These are phyloP conservation scores for Helianthus tuberosus DNA, from an alignment of 129 eudicot species.

Conservation along the genomic window DNA sequence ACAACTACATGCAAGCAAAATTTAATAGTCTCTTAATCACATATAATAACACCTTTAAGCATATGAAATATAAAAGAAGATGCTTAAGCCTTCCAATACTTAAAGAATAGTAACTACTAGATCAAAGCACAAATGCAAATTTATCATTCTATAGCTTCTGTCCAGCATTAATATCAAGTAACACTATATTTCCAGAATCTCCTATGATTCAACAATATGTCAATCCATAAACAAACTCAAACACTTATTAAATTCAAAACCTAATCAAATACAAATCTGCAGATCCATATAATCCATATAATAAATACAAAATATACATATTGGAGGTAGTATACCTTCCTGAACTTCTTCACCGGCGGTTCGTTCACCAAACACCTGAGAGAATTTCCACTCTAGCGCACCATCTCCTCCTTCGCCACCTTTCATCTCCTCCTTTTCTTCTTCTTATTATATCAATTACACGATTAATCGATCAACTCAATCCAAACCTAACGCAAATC, in stretches of 20 bases:
- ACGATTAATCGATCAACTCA: slow-evolving; percentile 18
- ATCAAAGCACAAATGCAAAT: slow-evolving; percentile 21
- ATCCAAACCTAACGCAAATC: slow-evolving; percentile 19
- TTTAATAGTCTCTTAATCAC: slow-evolving; percentile 7
- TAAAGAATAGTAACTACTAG: neutral
- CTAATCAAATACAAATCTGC: slow-evolving; percentile 18
- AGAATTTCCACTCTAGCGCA: slow-evolving; percentile 81
- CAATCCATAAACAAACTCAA: slow-evolving; percentile 3
- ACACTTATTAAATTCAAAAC: slow-evolving; percentile 27
- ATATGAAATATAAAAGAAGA: neutral
- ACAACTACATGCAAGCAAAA: slow-evolving; percentile 4
- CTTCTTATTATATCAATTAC: slow-evolving; percentile 5
- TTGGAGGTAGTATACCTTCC: slow-evolving; percentile 38
- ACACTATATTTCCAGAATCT: slow-evolving; percentile 19
- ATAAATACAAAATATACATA: neutral
- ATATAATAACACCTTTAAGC: neutral
- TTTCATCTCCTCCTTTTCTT: slow-evolving; percentile 39
- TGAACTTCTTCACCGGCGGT: slow-evolving; percentile 75
- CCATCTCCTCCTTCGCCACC: slow-evolving; percentile 63
- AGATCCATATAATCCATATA: slow-evolving; percentile 38
- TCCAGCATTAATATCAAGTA: slow-evolving; percentile 14
- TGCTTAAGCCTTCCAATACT: slow-evolving; percentile 7
- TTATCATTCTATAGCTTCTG: slow-evolving; percentile 8
- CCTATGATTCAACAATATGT: slow-evolving; percentile 21
- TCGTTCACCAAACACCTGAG: slow-evolving; percentile 86